Evolutionary conservation across 1,284 basidiomycete genomes (phyloP), one percentile per base, ranked within the genome.

Genomic region (Apiotrichum montevideense): DNA sequence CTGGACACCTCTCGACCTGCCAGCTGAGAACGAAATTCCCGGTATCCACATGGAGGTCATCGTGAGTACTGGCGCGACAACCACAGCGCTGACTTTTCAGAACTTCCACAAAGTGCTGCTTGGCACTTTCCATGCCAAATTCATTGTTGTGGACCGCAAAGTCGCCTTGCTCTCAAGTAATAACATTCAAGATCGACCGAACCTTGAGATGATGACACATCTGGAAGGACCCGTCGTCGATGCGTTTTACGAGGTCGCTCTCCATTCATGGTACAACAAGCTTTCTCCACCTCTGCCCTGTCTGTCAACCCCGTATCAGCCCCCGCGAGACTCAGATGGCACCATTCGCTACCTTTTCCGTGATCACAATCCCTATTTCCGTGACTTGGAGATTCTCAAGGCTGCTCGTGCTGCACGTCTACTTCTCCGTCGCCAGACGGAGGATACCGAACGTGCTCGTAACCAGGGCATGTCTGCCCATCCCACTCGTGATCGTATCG

Each of bases 121-220:
- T 49, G 87, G 86, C 35, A 89, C 87, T 0, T 90, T 89, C 74
- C 88, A 90, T 66, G 83, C 85, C 46, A 88, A 90, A 70, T 87
- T 86, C 61, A 79, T 88, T 69, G 78, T 88, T 54, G 83, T 89
- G 8, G 87, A 90, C 67, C 80, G 87, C 14, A 84, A 83, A 63
- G 79, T 88, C 35, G 87, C 84, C 0, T 75, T 88, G 55, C 76
- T 90, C 63, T 87, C 87, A 72, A 83, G 81, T 56, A 87, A 87
- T 74, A 88, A 88, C 61, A 86, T 88, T 52, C 87, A 87, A 71
- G 61, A 62, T 46, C 69, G 70, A 10, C 66, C 67, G 14, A 85
- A 85, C 66, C 69, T 85, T 57, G 84, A 87, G 73, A 83, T 86
- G 83, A 85, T 82, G 80, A 69, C 78, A 6, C 83, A 84, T 62